Percentiles rank a stretch among this genome's conserved stretches.
These are phyloP conservation scores for Rhynchosporium agropyri DNA, from an alignment of 2,329 filamentous ascomycete species.

Conservation along the genomic window DNA sequence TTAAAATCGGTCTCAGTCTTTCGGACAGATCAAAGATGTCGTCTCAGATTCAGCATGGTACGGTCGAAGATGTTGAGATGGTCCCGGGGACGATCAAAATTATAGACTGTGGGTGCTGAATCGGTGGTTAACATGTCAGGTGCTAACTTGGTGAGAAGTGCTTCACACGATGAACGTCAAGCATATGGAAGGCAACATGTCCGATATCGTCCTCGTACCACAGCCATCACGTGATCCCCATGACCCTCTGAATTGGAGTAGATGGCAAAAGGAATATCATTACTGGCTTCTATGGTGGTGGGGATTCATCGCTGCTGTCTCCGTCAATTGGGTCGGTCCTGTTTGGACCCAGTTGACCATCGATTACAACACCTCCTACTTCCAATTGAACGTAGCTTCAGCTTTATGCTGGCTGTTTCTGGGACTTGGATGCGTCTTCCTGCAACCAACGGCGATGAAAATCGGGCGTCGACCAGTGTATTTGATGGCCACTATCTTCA, in stretches of 20 bases:
- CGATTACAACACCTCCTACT: slow-evolving; percentile 22
- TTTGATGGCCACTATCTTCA: slow-evolving; percentile 25
- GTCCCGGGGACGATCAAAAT: slow-evolving; percentile 26
- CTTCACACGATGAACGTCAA: slow-evolving; percentile 3
- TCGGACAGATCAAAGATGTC: background rate
- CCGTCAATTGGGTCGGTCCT: slow-evolving; percentile 29
- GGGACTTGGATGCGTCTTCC: slow-evolving; percentile 25
- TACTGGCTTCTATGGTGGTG: slow-evolving; percentile 26
- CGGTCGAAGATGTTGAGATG: slow-evolving; percentile 25
- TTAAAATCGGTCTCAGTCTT: background rate
- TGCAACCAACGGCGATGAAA: slow-evolving; percentile 29
- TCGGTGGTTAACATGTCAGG: background rate
- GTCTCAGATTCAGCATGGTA: slow-evolving; percentile 9
- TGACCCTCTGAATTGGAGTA: slow-evolving; percentile 26
- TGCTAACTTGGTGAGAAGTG: background rate
- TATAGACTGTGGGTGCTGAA: slow-evolving; percentile 22
- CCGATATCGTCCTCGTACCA: slow-evolving; percentile 25
- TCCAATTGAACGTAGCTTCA: slow-evolving; percentile 25
- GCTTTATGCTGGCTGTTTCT: slow-evolving; percentile 25
- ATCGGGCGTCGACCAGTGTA: slow-evolving; percentile 29
- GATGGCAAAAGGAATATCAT: slow-evolving; percentile 25
- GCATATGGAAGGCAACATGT: background rate
- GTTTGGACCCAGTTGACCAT: slow-evolving; percentile 20
- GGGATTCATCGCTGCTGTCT: slow-evolving; percentile 22
- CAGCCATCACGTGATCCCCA: slow-evolving; percentile 26